Conservation (phyloP, 768 basidiomycete species). For the Leccinum incarnatum region DNA sequence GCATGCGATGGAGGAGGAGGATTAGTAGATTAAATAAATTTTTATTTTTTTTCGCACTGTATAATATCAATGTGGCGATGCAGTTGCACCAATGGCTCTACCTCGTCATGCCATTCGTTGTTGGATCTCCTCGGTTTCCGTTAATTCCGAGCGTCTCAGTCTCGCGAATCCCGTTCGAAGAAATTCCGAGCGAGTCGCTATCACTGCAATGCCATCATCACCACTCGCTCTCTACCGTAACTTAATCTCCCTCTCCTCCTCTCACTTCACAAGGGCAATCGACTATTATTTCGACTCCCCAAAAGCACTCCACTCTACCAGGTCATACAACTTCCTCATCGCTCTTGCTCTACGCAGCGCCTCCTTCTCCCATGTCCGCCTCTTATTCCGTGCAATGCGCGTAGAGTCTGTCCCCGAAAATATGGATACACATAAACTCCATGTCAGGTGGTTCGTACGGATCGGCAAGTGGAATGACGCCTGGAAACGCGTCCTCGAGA, state of each 20-base stretch:
- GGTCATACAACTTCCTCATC: slow-evolving; percentile 46
- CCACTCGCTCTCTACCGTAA: slow-evolving; percentile 35
- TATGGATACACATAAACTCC: slow-evolving; percentile 55
- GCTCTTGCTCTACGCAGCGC: slow-evolving; percentile 49
- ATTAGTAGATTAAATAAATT: slow-evolving; percentile 6
- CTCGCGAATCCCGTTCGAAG: background rate
- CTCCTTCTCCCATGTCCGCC: slow-evolving; percentile 43
- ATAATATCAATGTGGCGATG: slow-evolving; percentile 11
- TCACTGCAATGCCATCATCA: slow-evolving; percentile 27
- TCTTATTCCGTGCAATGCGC: slow-evolving; percentile 49
- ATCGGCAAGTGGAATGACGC: slow-evolving; percentile 57
- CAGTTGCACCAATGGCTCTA: background rate
- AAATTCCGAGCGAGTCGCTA: background rate
- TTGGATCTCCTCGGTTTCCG: background rate
- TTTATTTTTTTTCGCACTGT: slow-evolving; percentile 2
- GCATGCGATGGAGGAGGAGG: slow-evolving; percentile 33
- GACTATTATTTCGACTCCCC: slow-evolving; percentile 30
- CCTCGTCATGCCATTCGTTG: slow-evolving; percentile 34
- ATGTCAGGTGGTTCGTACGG: slow-evolving; percentile 54
- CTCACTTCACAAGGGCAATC: slow-evolving; percentile 12
- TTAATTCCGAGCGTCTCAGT: background rate
- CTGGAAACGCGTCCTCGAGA: slow-evolving; percentile 43
- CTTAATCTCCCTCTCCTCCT: slow-evolving; percentile 24
- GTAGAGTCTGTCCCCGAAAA: slow-evolving; percentile 40
- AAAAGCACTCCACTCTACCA: slow-evolving; percentile 34